phyloP scores from a whole-genome alignment of 2,329 filamentous ascomycete species.

The Monosporascus sp. region DNA sequence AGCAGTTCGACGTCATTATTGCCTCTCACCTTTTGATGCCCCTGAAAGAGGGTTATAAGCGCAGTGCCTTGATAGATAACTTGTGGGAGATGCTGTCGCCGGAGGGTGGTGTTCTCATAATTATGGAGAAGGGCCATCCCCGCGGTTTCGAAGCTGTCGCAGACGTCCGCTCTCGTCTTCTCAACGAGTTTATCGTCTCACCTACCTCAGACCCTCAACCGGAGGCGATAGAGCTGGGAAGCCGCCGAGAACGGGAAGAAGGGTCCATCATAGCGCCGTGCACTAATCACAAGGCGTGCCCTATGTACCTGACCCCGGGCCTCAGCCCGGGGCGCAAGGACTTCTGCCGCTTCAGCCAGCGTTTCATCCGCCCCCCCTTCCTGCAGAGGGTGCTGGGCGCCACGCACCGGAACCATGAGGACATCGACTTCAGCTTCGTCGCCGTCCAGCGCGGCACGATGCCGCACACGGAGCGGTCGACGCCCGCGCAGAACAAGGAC shows the following conservation, averaged over 20 bases:
- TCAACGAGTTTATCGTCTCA: conserved; percentile 58
- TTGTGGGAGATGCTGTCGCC: conserved; percentile 83
- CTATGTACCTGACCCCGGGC: conserved; percentile 76
- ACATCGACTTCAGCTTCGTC: conserved; percentile 86
- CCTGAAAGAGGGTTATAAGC: conserved; percentile 67
- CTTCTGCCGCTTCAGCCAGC: conserved; percentile 85
- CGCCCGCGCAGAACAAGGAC: conserved; percentile 39
- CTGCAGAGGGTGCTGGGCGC: conserved; percentile 70
- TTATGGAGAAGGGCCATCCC: conserved; percentile 87
- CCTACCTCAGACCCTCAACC: conserved; percentile 24
- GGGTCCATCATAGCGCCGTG: conserved; percentile 70
- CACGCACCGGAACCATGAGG: conserved; percentile 73
- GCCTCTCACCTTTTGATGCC: conserved; percentile 79
- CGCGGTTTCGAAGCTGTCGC: conserved; percentile 90
- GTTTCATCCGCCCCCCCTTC: conserved; percentile 78
- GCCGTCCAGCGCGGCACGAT: conserved; percentile 74
- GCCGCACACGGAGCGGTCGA: conserved; percentile 11
- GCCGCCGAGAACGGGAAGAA: conserved; percentile 43
- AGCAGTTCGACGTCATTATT: conserved; percentile 85
- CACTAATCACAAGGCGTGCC: conserved; percentile 82
- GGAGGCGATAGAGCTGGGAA: conserved; percentile 35
- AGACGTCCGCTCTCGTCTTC: conserved; percentile 71
- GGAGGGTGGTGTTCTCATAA: conserved; percentile 76
- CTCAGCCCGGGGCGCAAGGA: conserved; percentile 72
- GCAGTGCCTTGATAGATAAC: conserved; percentile 76